A percentile compares a stretch with the other conserved stretches of the same genome.
phyloP scores from a whole-genome alignment of 2,329 filamentous ascomycete species.

The Gaeumannomyces sp. region DNA sequence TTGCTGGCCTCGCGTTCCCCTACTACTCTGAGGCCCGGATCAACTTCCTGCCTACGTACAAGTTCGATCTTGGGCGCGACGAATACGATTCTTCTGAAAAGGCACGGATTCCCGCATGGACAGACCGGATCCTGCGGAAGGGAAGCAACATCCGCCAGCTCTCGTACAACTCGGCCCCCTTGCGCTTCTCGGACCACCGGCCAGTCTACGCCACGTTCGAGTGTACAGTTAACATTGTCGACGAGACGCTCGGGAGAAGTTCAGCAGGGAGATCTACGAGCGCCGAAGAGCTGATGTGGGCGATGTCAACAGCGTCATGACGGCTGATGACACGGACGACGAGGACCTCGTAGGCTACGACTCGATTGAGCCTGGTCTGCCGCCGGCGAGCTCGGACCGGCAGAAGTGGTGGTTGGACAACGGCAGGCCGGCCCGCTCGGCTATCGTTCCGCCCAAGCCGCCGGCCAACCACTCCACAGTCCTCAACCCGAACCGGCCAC shows the following conservation, averaged over 20 bases:
- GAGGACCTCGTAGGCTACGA: constrained; percentile 79
- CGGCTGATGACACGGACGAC: constrained; percentile 58
- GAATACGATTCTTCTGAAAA: constrained; percentile 94
- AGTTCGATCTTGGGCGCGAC: constrained; percentile 85
- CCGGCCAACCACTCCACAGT: constrained; percentile 46
- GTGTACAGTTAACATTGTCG: constrained; percentile 72
- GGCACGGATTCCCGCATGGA: constrained; percentile 92
- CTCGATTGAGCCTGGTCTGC: constrained; percentile 71
- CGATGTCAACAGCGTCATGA: constrained; percentile 50
- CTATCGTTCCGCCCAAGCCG: constrained; percentile 55
- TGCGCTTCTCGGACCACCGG: constrained; percentile 92
- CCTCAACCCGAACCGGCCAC: constrained; percentile 66
- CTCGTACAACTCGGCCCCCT: constrained; percentile 73
- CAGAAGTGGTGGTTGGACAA: constrained; percentile 67
- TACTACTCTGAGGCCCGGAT: constrained; percentile 89
- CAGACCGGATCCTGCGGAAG: constrained; percentile 84
- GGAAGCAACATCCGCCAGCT: constrained; percentile 77
- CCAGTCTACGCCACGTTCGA: constrained; percentile 89
- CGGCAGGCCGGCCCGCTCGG: constrained; percentile 68
- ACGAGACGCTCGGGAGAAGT: constrained; percentile 67
- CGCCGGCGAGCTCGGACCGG: constrained; percentile 60
- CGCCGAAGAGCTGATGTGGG: constrained; percentile 62
- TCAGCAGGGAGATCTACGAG: constrained; percentile 70
- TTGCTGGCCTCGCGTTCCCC: constrained; percentile 80
- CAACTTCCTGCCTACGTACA: constrained; percentile 88